Evolutionary conservation across 1,284 basidiomycete genomes (phyloP).

Genomic region (Neonothopanus nambi): DNA sequence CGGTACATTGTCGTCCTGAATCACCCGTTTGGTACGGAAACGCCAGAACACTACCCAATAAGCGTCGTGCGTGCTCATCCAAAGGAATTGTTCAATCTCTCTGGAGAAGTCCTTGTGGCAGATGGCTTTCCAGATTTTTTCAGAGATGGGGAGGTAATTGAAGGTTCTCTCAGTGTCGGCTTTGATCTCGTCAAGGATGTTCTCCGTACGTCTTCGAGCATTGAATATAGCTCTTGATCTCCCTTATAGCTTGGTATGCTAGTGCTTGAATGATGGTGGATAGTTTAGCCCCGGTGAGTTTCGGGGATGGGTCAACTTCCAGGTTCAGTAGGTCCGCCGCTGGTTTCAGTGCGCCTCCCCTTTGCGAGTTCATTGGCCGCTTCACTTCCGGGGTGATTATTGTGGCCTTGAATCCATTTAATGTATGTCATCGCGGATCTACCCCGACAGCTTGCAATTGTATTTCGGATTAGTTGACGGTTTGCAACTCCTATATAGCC

Average conservation of each 20-base stretch:
- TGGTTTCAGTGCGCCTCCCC: neutral
- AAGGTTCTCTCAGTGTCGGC: neutral
- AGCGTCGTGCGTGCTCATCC: conserved; percentile 27
- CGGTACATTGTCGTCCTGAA: too few species aligned
- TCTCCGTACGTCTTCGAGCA: neutral
- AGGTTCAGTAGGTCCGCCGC: neutral
- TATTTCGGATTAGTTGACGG: conserved; percentile 5
- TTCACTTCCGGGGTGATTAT: conserved; percentile 10
- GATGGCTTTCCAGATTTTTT: conserved; percentile 12
- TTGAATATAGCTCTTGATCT: neutral
- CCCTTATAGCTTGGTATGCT: conserved; percentile 17
- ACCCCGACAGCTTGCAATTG: conserved; percentile 8
- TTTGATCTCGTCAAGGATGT: neutral
- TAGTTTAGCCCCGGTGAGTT: conserved; percentile 15
- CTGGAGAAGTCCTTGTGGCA: conserved; percentile 18
- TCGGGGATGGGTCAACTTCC: neutral
- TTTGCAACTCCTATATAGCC: conserved; percentile 18
- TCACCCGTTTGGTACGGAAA: too few species aligned
- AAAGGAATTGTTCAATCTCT: conserved; percentile 27
- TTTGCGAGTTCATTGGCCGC: conserved; percentile 17
- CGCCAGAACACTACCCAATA: too few species aligned
- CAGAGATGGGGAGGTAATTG: neutral
- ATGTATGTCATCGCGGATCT: conserved; percentile 16
- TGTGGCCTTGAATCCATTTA: conserved; percentile 21
- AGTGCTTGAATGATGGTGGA: conserved; percentile 14